Conservation (phyloP, 257 asterid species). For the Avicennia marina region DNA sequence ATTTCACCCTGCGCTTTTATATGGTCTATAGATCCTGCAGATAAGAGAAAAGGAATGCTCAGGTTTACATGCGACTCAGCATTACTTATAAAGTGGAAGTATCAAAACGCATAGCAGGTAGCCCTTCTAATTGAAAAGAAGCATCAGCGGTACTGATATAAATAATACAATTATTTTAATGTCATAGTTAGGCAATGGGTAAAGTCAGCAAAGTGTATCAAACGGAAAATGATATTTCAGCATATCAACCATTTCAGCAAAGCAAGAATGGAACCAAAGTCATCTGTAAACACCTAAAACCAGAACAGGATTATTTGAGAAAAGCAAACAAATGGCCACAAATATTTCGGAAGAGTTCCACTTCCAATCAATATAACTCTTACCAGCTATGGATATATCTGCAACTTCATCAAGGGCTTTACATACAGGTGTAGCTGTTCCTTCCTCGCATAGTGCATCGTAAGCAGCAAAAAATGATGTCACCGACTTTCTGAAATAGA, state of each 20-base stretch:
- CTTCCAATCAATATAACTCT: constrained; percentile 15
- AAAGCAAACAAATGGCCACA: constrained; percentile 2
- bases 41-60: constrained; percentile 10
- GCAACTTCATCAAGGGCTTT: constrained; percentile 89
- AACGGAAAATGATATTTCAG: constrained; percentile 8
- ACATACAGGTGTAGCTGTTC: constrained; percentile 89
- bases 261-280: constrained; percentile 10
- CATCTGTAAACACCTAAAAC: constrained; percentile 8
- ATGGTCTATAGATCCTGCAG: constrained; percentile 87
- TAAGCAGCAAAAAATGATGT: constrained; percentile 86
- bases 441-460: constrained; percentile 97
- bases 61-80: constrained; percentile 6
- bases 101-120: constrained; percentile 9
- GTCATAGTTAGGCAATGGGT: constrained; percentile 10
- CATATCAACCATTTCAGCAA: neutral
- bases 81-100: neutral
- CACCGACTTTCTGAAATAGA: constrained; percentile 73
- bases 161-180: constrained; percentile 3
- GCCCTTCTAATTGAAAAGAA: constrained; percentile 4
- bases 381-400: constrained; percentile 88
- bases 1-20: constrained; percentile 89
- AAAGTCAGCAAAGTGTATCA: constrained; percentile 14
- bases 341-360: constrained; percentile 2
- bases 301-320: constrained; percentile 5
- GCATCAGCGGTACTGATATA: neutral